Percentiles rank a stretch among this genome's conserved stretches.
Conservation (phyloP, 768 basidiomycete species). For the Pleurotus djamor region DNA sequence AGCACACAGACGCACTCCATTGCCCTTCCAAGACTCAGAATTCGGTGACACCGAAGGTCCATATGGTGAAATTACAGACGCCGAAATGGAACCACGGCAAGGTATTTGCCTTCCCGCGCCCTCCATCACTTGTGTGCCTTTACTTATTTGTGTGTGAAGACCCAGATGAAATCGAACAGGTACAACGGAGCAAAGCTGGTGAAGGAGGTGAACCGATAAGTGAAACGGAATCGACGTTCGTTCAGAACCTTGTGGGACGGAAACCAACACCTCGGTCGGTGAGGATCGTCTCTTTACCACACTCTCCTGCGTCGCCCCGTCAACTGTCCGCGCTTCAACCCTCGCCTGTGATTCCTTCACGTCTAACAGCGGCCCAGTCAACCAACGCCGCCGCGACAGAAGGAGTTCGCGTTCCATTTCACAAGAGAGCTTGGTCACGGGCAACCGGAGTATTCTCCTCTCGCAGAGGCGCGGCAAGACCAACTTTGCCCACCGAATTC, state of each 20-base stretch:
- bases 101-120: too few species aligned
- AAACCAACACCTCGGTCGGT: conserved; percentile 81
- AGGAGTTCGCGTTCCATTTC: conserved; percentile 25
- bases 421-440: conserved; percentile 56
- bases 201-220: conserved; percentile 61
- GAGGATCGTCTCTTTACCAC: conserved; percentile 72
- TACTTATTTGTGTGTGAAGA: background rate
- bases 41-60: background rate
- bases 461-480: background rate
- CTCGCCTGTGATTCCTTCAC: background rate
- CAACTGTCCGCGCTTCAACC: background rate
- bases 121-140: background rate
- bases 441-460: conserved; percentile 36
- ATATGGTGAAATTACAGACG: conserved; percentile 1
- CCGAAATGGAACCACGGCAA: background rate
- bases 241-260: conserved; percentile 54
- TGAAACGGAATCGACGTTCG: conserved; percentile 27
- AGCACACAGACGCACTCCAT: background rate
- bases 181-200: conserved; percentile 12
- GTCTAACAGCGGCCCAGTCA: background rate
- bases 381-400: conserved; percentile 26
- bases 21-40: conserved; percentile 6
- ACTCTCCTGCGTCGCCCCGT: conserved; percentile 28
- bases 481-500: background rate
- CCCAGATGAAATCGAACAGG: conserved; percentile 1